phyloP scores from a whole-genome alignment of 257 asterid genomes.

The Plectranthus barbatus region DNA sequence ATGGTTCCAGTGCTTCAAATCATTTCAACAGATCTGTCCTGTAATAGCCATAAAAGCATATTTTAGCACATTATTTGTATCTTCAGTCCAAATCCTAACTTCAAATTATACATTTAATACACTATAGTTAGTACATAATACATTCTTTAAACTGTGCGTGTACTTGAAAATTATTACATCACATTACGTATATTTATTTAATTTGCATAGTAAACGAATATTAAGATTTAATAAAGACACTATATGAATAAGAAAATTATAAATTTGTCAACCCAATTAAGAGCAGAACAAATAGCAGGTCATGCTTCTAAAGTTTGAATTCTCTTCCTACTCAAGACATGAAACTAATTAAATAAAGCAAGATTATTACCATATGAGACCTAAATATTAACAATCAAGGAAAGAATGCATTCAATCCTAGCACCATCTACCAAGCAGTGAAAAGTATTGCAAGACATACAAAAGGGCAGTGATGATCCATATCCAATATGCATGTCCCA shows the following conservation, averaged over 20 bases:
- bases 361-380: background rate
- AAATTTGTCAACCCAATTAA: background rate
- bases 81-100: background rate
- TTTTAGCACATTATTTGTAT: background rate
- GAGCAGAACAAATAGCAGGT: background rate
- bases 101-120: no score
- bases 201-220: no score
- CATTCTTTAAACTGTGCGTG: no score
- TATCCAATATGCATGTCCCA: conserved; percentile 74
- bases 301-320: background rate
- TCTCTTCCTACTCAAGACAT: background rate
- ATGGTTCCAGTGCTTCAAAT: background rate
- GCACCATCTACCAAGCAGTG: background rate
- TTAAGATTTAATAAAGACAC: no score
- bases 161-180: no score
- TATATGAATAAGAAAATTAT: no score
- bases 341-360: background rate
- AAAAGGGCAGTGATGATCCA: conserved; percentile 99
- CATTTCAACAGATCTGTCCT: background rate
- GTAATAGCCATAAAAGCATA: background rate
- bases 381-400: background rate
- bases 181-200: no score
- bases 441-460: conserved; percentile 42
- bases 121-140: no score
- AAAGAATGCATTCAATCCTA: background rate